Conservation (phyloP, 2,329 filamentous ascomycete species). For the Aspergillus pseudoterreus region DNA sequence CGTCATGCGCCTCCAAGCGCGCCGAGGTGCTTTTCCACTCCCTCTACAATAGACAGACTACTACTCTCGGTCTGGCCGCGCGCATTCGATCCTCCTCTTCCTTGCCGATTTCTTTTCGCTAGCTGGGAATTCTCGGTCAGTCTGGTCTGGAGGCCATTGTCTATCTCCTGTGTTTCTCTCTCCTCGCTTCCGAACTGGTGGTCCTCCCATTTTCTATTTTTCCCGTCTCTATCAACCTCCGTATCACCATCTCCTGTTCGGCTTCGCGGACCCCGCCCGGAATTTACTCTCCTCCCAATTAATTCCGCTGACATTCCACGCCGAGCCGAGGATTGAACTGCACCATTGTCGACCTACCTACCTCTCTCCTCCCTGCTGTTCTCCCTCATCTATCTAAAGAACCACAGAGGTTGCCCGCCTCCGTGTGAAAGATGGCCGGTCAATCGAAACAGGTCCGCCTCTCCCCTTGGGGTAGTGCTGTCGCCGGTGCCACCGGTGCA, state of each 20-base stretch:
- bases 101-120: conserved; percentile 11
- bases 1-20: conserved; percentile 21
- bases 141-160: not conserved
- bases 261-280: conserved; percentile 3
- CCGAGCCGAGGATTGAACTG: not conserved
- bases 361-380: not conserved
- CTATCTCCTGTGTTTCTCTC: not conserved
- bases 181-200: not conserved
- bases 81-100: not conserved
- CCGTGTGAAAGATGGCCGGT: conserved; percentile 44
- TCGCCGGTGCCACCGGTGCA: conserved; percentile 88
- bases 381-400: not conserved
- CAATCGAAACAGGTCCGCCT: conserved; percentile 63
- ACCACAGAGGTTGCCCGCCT: not conserved
- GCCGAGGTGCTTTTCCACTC: conserved; percentile 27
- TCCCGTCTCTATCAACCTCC: not conserved
- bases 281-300: conserved; percentile 5
- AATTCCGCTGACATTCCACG: conserved; percentile 4
- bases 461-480: conserved; percentile 87
- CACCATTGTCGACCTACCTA: not conserved
- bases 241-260: not conserved
- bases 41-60: not conserved
- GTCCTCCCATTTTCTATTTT: conserved; percentile 5
- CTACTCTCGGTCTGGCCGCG: not conserved
- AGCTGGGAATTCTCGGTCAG: not conserved